phyloP scores from a whole-genome alignment of 805 yeast genomes.

The Hanseniaspora occidentalis region DNA sequence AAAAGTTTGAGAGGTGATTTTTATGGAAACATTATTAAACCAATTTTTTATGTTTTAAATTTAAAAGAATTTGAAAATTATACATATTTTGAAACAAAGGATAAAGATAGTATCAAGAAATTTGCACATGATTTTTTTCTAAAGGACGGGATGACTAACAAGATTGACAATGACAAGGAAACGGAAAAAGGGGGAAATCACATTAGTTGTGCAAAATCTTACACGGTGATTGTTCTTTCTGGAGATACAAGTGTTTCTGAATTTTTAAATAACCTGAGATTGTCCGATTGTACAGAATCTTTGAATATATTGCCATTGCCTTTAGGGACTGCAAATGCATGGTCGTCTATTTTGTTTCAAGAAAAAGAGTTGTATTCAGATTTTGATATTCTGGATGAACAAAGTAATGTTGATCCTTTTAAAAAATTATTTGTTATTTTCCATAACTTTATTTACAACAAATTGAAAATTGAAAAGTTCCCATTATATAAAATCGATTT shows the following conservation, averaged over 20 bases:
- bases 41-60: constrained; percentile 36
- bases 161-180: too few species aligned
- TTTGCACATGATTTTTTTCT: constrained; percentile 24
- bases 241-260: constrained; percentile 85
- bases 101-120: constrained; percentile 27
- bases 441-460: constrained; percentile 20
- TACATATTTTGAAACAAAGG: constrained; percentile 31
- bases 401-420: too few species aligned
- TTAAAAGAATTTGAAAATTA: constrained; percentile 13
- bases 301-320: constrained; percentile 36
- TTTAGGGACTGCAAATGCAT: constrained; percentile 79
- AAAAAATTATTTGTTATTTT: too few species aligned
- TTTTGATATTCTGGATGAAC: too few species aligned
- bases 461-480: constrained; percentile 10
- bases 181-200: constrained; percentile 6
- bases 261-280: constrained; percentile 41
- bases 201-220: constrained; percentile 11
- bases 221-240: constrained; percentile 53
- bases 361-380: constrained; percentile 20
- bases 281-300: constrained; percentile 2
- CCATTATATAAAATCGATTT: constrained; percentile 25
- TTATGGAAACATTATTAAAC: constrained; percentile 32
- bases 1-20: constrained; percentile 25
- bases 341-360: constrained; percentile 26
- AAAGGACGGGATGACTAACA: too few species aligned